phyloP scores from a whole-genome alignment of 768 basidiomycete species.

The Mycena belliarum region DNA sequence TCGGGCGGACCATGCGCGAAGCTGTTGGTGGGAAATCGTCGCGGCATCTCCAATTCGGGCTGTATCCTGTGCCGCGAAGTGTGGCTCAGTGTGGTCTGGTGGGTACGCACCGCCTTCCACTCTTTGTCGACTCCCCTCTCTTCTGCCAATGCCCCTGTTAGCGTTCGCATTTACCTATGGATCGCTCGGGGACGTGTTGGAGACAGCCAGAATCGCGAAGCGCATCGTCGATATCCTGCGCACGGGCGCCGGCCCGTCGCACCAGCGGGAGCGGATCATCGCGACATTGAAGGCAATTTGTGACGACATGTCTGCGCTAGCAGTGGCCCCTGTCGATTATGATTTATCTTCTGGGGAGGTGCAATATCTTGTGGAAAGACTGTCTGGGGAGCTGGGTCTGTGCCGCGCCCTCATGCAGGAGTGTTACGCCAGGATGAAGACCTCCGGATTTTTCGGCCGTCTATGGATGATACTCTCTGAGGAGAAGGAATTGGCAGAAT shows the following conservation, averaged over 20 bases:
- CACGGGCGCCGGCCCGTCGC: not conserved
- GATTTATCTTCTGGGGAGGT: not conserved
- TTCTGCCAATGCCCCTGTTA: no score
- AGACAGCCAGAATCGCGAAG: constrained; percentile 6
- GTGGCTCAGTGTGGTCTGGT: no score
- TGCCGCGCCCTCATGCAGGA: not conserved
- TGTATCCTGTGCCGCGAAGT: no score
- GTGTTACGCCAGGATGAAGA: not conserved
- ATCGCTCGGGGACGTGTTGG: constrained; percentile 6
- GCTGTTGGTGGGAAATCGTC: no score
- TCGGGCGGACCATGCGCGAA: no score
- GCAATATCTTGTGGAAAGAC: not conserved
- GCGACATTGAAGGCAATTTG: not conserved
- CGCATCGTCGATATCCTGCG: constrained; percentile 8
- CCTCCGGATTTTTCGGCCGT: not conserved
- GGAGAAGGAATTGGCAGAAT: not conserved
- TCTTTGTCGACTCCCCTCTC: no score
- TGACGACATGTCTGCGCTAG: not conserved
- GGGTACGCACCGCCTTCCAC: no score
- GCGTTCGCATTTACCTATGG: constrained; percentile 8
- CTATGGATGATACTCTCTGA: not conserved
- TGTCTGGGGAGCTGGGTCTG: not conserved
- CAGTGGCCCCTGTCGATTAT: no score
- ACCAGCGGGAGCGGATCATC: not conserved
- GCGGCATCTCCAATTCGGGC: no score